These are phyloP conservation scores for Protomyces macrosporus DNA, from an alignment of 1,139 yeast species.

Conservation along the genomic window DNA sequence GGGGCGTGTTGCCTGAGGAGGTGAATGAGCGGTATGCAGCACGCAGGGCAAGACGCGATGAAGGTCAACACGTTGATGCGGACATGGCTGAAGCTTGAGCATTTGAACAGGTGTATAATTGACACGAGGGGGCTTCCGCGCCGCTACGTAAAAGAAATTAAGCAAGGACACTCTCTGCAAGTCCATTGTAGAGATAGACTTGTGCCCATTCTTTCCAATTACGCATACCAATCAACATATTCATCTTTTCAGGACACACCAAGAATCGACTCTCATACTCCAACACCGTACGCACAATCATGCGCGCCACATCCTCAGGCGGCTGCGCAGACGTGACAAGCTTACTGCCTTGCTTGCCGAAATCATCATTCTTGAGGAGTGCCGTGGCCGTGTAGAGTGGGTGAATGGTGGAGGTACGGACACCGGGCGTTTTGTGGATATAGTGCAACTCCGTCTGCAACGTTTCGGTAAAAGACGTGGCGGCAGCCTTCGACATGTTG, in stretches of 20 bases:
- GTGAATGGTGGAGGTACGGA: slow-evolving; percentile 3
- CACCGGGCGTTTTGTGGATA: neutral
- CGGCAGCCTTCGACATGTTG: slow-evolving; percentile 21
- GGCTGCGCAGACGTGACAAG: neutral
- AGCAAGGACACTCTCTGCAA: neutral
- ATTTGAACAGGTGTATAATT: too few species aligned
- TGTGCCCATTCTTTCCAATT: neutral
- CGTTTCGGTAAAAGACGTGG: slow-evolving; percentile 8
- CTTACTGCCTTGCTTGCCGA: neutral
- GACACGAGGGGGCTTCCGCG: too few species aligned
- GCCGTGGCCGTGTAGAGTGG: slow-evolving; percentile 3
- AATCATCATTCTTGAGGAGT: neutral
- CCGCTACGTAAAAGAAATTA: neutral
- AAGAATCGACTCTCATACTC: neutral
- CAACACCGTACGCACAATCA: neutral
- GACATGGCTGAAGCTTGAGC: neutral
- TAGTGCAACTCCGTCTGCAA: slow-evolving; percentile 1
- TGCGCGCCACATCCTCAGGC: neutral
- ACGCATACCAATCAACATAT: neutral
- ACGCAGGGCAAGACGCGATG: neutral
- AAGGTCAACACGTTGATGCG: neutral
- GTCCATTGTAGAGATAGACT: neutral
- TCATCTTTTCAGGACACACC: neutral
- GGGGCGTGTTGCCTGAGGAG: slow-evolving; percentile 57
- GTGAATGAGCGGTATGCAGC: slow-evolving; percentile 53